Base-by-base conservation (phyloP, 2,329 filamentous ascomycete genomes). In the Harringtonia aguacate region DNA sequence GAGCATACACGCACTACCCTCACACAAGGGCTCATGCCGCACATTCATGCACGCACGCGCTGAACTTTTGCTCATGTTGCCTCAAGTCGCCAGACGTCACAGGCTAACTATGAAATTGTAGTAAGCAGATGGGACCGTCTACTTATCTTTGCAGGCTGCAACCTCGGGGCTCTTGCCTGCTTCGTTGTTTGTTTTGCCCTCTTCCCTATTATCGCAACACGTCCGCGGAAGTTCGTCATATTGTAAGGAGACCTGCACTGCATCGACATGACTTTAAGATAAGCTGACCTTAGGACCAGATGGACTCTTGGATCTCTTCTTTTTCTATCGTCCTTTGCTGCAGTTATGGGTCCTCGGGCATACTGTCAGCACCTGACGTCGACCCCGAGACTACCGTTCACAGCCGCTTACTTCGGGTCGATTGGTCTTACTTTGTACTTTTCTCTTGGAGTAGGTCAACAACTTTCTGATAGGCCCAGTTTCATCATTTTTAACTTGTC, bases 81-180 rank as follows among this genome's bases (percentile, higher is more conserved):
- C n/a, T 27, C 36, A 41, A 31, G 36, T 45, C 37, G 41, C 17
- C 18, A 33, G 30, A 36, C n/a, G 12, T 20, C 30, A 10, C 13
- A 36, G 30, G 43, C 50, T 50, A 52, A 60, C 57, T 41, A 49
- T 45, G 24, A 15, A 59, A 66, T 41, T 27, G 27, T 54, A 97
- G 92, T 98, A 70, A 95, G 87, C 68, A 79, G 90, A 68, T 97
- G 90, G 92, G 92, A 98, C 67, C 85, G 90, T 46, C 69, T 97
- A 59, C 73, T 98, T 61, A 77, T 97, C 57, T 98, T 98, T 65
- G 82, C 77, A 52, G 87, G 82, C 58, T 94, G 90, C 69, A 94
- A 95, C 65, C 65, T 95, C 55, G 88, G 84, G 49, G 88, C 92
- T 51, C 72, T 87, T 52, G 86, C 85, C 53, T 90, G 94, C 70